Conservation (phyloP, 179 eudicot genomes). For the Beta macrorhiza region DNA sequence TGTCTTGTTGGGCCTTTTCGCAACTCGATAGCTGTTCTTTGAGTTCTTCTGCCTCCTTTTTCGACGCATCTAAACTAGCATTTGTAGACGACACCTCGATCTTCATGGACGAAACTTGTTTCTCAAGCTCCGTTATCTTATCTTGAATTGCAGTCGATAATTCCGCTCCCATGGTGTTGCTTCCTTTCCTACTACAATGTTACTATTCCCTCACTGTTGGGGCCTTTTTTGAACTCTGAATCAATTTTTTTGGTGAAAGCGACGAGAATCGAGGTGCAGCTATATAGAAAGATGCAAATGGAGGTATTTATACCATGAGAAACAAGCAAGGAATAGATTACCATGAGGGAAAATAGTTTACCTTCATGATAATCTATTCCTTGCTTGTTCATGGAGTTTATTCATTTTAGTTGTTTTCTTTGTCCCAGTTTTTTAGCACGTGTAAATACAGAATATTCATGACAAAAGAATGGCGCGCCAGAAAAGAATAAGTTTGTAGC, state of each 20-base stretch:
- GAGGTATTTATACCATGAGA: not conserved
- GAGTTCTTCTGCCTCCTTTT: conserved; percentile 15
- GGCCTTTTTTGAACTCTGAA: not conserved
- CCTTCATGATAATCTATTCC: not conserved
- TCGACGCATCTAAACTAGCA: conserved; percentile 14
- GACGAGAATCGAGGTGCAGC: not conserved
- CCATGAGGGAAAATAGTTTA: not conserved
- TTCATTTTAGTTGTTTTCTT: not conserved
- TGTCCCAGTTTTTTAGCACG: not conserved
- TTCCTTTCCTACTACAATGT: too few species aligned
- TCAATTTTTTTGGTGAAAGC: not conserved
- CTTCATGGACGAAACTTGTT: conserved; percentile 5
- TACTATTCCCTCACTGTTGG: too few species aligned
- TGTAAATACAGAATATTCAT: conserved; percentile 2
- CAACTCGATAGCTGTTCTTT: conserved; percentile 4
- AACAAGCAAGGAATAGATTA: too few species aligned
- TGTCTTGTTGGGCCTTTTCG: not conserved
- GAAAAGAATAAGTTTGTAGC: not conserved
- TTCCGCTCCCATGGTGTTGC: not conserved
- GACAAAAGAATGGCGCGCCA: not conserved
- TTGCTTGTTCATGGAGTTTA: not conserved
- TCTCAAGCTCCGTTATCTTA: conserved; percentile 15
- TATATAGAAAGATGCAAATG: not conserved
- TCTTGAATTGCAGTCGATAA: not conserved
- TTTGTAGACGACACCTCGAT: not conserved